Evolutionary conservation across 768 basidiomycete genomes (phyloP).

Genomic region (Tulasnella sp.): DNA sequence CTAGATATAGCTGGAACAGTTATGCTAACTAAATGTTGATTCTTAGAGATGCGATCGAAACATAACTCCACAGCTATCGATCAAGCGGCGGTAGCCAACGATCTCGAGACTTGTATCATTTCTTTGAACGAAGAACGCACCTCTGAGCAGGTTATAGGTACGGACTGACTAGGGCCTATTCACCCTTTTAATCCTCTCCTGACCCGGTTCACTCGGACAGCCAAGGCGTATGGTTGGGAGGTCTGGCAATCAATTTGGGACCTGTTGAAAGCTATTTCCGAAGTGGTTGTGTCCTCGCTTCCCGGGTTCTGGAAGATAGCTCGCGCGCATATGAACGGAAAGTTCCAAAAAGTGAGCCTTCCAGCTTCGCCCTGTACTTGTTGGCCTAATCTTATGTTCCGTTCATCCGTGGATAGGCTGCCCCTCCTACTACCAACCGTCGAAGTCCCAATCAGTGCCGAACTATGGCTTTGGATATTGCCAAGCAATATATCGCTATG

Average conservation of each 20-base stretch:
- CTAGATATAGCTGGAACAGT: background rate
- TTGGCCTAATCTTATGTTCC: slow-evolving; percentile 27
- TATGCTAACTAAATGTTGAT: background rate
- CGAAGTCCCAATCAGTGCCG: slow-evolving; percentile 80
- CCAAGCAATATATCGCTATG: slow-evolving; percentile 78
- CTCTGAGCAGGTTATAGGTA: slow-evolving; percentile 59
- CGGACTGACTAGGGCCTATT: slow-evolving; percentile 27
- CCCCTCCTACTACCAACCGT: slow-evolving; percentile 39
- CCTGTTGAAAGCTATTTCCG: slow-evolving; percentile 82
- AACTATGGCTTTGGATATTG: slow-evolving; percentile 82
- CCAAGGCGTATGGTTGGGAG: slow-evolving; percentile 64
- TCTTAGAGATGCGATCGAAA: slow-evolving; percentile 16
- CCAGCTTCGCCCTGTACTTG: background rate
- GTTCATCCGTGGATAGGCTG: slow-evolving; percentile 28
- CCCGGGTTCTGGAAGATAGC: slow-evolving; percentile 94
- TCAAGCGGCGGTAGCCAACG: slow-evolving; percentile 45
- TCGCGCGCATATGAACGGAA: slow-evolving; percentile 86
- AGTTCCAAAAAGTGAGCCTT: slow-evolving; percentile 71
- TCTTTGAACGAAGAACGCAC: slow-evolving; percentile 58
- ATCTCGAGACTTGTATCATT: slow-evolving; percentile 57
- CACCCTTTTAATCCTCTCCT: background rate
- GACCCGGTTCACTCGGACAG: slow-evolving; percentile 39
- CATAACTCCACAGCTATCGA: slow-evolving; percentile 46
- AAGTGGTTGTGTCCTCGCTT: slow-evolving; percentile 74
- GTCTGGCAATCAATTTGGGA: slow-evolving; percentile 76